Conservation (phyloP, 2,329 filamentous ascomycete species). For the Penicillium occitanis region DNA sequence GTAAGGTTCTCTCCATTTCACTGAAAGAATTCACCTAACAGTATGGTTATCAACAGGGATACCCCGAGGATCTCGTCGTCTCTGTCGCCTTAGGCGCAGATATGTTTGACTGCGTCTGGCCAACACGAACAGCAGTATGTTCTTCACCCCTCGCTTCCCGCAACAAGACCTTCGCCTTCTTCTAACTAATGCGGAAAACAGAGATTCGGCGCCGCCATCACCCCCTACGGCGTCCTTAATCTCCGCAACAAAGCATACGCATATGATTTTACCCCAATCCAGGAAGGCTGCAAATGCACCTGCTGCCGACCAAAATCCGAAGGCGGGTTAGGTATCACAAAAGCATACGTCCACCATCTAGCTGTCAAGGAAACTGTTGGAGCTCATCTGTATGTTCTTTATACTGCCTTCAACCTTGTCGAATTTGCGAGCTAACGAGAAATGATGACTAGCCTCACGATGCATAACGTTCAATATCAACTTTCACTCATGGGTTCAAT, state of each 20-base stretch:
- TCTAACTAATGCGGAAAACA: slow-evolving; percentile 28
- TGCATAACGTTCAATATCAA: slow-evolving; percentile 95
- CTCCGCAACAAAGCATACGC: slow-evolving; percentile 74
- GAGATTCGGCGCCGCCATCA: slow-evolving; percentile 92
- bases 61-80: slow-evolving; percentile 92
- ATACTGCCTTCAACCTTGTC: background rate
- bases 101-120: slow-evolving; percentile 99
- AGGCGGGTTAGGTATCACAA: slow-evolving; percentile 76
- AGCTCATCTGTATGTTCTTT: slow-evolving; percentile 60
- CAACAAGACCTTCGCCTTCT: background rate
- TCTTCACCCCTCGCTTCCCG: too few species aligned
- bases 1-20: slow-evolving; percentile 41
- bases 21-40: background rate
- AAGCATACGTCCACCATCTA: slow-evolving; percentile 88
- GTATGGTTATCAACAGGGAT: slow-evolving; percentile 57
- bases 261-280: slow-evolving; percentile 78
- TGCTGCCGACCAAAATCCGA: slow-evolving; percentile 68
- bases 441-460: slow-evolving; percentile 64
- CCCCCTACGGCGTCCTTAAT: slow-evolving; percentile 76
- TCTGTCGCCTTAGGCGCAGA: slow-evolving; percentile 92
- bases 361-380: slow-evolving; percentile 93
- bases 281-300: slow-evolving; percentile 76
- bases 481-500: slow-evolving; percentile 76
- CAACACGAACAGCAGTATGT: slow-evolving; percentile 77
- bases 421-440: background rate